Evolutionary conservation across 1,139 yeast species (phyloP).

Genomic region (Geotrichum bryndzae): DNA sequence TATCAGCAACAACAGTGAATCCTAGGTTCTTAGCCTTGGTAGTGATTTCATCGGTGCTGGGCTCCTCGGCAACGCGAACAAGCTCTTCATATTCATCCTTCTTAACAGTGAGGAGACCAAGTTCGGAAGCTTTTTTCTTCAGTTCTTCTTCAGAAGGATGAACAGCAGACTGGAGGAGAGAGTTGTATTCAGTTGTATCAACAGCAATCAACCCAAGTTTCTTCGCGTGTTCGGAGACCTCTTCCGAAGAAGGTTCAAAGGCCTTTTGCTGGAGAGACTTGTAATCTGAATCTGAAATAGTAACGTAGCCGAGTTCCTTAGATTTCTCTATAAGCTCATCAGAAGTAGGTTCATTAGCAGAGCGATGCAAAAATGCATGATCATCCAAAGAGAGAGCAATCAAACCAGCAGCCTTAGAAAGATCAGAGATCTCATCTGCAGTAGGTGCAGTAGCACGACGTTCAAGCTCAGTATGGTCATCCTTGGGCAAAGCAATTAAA

Average conservation of each 20-base stretch:
- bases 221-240: slow-evolving; percentile 14
- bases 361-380: slow-evolving; percentile 5
- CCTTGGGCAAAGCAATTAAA: slow-evolving; percentile 35
- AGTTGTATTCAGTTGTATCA: slow-evolving; percentile 5
- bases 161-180: slow-evolving; percentile 6
- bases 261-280: slow-evolving; percentile 19
- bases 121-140: slow-evolving; percentile 28
- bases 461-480: slow-evolving; percentile 33
- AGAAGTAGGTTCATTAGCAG: slow-evolving; percentile 14
- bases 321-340: slow-evolving; percentile 17
- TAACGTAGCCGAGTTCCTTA: slow-evolving; percentile 23
- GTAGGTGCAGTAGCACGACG: slow-evolving; percentile 28
- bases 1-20: slow-evolving; percentile 32
- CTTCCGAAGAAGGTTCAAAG: slow-evolving; percentile 14
- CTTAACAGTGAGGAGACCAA: slow-evolving; percentile 12
- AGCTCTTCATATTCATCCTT: slow-evolving; percentile 26
- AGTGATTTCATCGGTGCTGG: slow-evolving; percentile 28
- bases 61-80: slow-evolving; percentile 14
- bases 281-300: slow-evolving; percentile 32
- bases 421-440: slow-evolving; percentile 24
- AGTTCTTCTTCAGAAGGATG: slow-evolving; percentile 29
- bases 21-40: slow-evolving; percentile 29
- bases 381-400: slow-evolving; percentile 29
- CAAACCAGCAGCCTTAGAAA: slow-evolving; percentile 32
- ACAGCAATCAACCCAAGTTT: slow-evolving; percentile 5